Percentiles rank a stretch among this genome's conserved stretches.
These are phyloP conservation scores for Vitis vinifera DNA, from an alignment of 164 flowering plant species.

Conservation along the genomic window DNA sequence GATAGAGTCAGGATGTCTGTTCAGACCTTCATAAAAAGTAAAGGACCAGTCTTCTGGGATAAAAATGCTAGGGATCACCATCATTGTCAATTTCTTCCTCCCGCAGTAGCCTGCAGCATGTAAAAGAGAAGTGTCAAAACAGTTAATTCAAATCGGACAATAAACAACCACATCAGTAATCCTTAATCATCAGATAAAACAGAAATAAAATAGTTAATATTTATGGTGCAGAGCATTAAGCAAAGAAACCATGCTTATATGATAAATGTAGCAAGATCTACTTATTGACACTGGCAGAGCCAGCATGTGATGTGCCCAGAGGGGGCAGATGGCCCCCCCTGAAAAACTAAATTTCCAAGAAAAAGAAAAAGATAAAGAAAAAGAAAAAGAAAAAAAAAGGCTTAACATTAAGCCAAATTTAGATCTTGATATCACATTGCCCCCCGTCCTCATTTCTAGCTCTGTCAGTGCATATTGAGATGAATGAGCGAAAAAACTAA, in stretches of 20 bases:
- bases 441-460: no score
- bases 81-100: conserved; percentile 78
- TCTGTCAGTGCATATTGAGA: no score
- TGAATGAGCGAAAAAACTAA: not conserved
- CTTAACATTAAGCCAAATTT: no score
- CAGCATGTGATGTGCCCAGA: no score
- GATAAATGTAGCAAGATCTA: not conserved
- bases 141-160: not conserved
- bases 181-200: no score
- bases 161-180: not conserved
- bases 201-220: not conserved
- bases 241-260: not conserved
- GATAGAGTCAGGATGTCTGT: conserved; percentile 83
- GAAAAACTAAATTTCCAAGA: no score
- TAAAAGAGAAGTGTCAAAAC: not conserved
- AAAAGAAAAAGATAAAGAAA: no score
- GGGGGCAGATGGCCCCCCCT: no score
- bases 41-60: conserved; percentile 98
- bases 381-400: no score
- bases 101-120: conserved; percentile 49
- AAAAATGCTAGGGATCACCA: conserved; percentile 96
- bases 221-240: not conserved
- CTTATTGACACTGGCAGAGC: no score
- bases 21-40: conserved; percentile 93
- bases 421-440: no score